phyloP scores from a whole-genome alignment of 1,139 yeast genomes.

The Sugiyamaella novakii region DNA sequence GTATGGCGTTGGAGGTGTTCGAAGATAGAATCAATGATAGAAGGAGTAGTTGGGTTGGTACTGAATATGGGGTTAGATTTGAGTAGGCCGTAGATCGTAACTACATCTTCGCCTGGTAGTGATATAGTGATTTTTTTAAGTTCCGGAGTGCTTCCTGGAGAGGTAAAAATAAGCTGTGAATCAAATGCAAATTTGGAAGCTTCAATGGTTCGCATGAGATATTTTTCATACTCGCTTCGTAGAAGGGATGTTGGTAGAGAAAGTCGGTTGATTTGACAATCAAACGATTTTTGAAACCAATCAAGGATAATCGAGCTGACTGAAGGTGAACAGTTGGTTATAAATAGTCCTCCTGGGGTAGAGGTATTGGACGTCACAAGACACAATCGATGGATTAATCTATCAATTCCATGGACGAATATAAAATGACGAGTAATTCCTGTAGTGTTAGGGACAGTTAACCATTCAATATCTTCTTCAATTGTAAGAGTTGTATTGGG shows the following conservation, averaged over 20 bases:
- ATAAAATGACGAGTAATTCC: conserved; percentile 10
- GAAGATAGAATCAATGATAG: conserved; percentile 22
- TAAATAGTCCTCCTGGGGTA: conserved; percentile 11
- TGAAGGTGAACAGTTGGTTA: conserved; percentile 27
- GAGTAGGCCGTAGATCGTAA: conserved; percentile 15
- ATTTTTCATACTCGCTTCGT: conserved; percentile 19
- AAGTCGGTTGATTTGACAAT: conserved; percentile 23
- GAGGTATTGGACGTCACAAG: neutral
- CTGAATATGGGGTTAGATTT: conserved; percentile 1
- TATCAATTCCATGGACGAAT: conserved; percentile 14
- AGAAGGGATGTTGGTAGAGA: conserved; percentile 19
- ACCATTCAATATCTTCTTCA: conserved; percentile 16
- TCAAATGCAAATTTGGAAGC: conserved; percentile 18
- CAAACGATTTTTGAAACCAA: conserved; percentile 27
- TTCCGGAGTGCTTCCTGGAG: conserved; percentile 22
- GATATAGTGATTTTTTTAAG: conserved; percentile 28
- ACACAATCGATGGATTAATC: conserved; percentile 17
- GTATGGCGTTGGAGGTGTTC: conserved; percentile 26
- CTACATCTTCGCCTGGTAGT: conserved; percentile 27
- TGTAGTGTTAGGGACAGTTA: neutral
- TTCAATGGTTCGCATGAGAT: conserved; percentile 12
- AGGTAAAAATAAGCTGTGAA: conserved; percentile 28
- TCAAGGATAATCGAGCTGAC: conserved; percentile 18
- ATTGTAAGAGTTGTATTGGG: conserved; percentile 4
- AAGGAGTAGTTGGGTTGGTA: conserved; percentile 4